Conservation (phyloP, 805 yeast species). For the Komagataella populi region DNA sequence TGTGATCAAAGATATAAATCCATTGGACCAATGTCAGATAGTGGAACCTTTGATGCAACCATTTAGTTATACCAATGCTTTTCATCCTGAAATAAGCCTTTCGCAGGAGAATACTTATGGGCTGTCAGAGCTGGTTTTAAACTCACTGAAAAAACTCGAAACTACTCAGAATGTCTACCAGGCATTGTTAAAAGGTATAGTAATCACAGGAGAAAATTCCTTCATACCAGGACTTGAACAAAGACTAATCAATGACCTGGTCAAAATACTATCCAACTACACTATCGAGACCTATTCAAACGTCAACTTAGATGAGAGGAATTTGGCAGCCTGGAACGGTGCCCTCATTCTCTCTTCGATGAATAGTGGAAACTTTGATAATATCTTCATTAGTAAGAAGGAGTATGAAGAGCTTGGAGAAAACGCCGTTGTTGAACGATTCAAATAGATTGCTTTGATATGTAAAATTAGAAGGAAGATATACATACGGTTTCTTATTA, state of each 20-base stretch:
- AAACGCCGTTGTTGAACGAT: slow-evolving; percentile 27
- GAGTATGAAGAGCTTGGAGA: slow-evolving; percentile 56
- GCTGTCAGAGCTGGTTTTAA: slow-evolving; percentile 28
- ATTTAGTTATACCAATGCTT: slow-evolving; percentile 23
- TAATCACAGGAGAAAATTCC: slow-evolving; percentile 50
- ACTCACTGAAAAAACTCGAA: slow-evolving; percentile 30
- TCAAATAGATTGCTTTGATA: slow-evolving; percentile 16
- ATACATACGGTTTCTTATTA: too few relatives aligned
- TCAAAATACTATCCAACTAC: slow-evolving; percentile 38
- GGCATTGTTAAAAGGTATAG: slow-evolving; percentile 29
- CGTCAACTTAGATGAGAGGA: slow-evolving; percentile 34
- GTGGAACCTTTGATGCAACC: slow-evolving; percentile 69
- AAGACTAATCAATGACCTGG: slow-evolving; percentile 40
- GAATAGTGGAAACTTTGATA: slow-evolving; percentile 41
- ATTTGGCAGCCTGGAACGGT: slow-evolving; percentile 57
- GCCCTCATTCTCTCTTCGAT: slow-evolving; percentile 46
- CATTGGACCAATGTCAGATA: slow-evolving; percentile 35
- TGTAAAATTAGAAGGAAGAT: neutral
- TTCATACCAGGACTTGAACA: slow-evolving; percentile 41
- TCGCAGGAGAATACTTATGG: slow-evolving; percentile 40
- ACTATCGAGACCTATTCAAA: slow-evolving; percentile 24
- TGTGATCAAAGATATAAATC: slow-evolving; percentile 26
- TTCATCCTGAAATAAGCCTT: slow-evolving; percentile 25
- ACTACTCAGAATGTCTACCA: slow-evolving; percentile 25
- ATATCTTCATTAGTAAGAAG: slow-evolving; percentile 44